phyloP scores from a whole-genome alignment of 176 grass and related monocot genomes.

The Dactylis glomerata region DNA sequence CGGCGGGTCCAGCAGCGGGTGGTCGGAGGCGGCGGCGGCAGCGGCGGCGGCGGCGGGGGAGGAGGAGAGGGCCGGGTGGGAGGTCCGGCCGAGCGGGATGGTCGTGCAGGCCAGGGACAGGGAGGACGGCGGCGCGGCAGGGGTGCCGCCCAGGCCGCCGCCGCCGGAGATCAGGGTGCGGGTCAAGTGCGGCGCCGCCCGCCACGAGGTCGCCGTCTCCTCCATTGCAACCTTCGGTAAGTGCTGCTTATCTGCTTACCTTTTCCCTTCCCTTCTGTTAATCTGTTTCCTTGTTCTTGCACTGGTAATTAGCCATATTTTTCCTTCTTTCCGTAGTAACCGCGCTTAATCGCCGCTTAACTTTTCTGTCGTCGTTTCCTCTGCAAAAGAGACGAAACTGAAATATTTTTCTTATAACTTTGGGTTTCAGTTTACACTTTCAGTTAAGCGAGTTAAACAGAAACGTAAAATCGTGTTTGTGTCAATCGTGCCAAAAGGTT shows the following conservation, averaged over 20 bases:
- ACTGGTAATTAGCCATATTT: neutral
- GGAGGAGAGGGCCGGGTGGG: slow-evolving; percentile 53
- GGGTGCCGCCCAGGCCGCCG: slow-evolving; percentile 35
- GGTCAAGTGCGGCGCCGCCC: slow-evolving; percentile 49
- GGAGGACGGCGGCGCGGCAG: neutral
- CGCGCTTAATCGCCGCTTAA: slow-evolving; percentile 26
- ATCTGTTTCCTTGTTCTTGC: slow-evolving; percentile 1
- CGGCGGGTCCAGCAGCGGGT: slow-evolving; percentile 88
- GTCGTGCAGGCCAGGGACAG: slow-evolving; percentile 75
- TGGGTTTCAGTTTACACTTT: neutral
- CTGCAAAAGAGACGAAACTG: neutral
- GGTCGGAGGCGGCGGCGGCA: slow-evolving; percentile 58
- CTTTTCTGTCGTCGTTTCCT: neutral
- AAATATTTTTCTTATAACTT: neutral
- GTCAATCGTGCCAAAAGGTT: neutral
- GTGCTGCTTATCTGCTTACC: neutral
- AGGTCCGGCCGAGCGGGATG: slow-evolving; percentile 82
- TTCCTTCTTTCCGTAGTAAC: neutral
- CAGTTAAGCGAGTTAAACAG: neutral
- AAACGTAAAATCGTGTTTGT: neutral
- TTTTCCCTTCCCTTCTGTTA: neutral
- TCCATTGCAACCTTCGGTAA: slow-evolving; percentile 91
- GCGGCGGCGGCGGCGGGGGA: slow-evolving; percentile 39
- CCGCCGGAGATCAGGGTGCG: slow-evolving; percentile 63
- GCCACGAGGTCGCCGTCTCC: slow-evolving; percentile 71